A percentile compares a stretch with the other conserved stretches of the same genome.
These are phyloP conservation scores for Mimosa pudica DNA, from an alignment of 306 rosid species.

Conservation along the genomic window DNA sequence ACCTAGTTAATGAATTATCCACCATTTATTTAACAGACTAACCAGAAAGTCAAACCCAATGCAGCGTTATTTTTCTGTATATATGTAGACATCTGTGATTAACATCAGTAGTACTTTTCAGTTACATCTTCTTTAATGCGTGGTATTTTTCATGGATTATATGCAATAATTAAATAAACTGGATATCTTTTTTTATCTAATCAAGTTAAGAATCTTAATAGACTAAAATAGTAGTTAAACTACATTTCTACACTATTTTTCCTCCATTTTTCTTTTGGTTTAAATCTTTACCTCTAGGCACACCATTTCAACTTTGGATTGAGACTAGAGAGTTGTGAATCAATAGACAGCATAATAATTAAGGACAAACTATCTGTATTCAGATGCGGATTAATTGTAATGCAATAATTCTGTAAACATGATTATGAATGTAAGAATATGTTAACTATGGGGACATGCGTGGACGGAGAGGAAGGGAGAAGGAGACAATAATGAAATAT, in stretches of 20 bases:
- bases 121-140: not conserved
- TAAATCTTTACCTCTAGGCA: not conserved
- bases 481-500: not conserved
- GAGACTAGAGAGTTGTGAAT: not conserved
- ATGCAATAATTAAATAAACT: not conserved
- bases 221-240: not conserved
- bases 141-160: not conserved
- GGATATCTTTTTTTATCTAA: not conserved
- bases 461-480: not conserved
- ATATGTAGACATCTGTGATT: not conserved
- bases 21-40: not conserved
- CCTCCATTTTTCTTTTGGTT: not conserved
- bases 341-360: not conserved
- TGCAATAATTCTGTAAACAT: not conserved
- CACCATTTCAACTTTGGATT: not conserved
- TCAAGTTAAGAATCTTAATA: not conserved
- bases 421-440: not conserved
- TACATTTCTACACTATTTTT: not conserved
- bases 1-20: not conserved
- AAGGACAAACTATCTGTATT: not conserved
- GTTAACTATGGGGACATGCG: not conserved
- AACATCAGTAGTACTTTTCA: not conserved
- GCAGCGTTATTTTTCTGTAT: not conserved
- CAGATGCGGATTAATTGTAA: not conserved
- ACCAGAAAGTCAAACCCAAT: not conserved